Evolutionary conservation across 164 flowering plant species (phyloP), one percentile per base, ranked within the genome.

Genomic region (Santalum album): DNA sequence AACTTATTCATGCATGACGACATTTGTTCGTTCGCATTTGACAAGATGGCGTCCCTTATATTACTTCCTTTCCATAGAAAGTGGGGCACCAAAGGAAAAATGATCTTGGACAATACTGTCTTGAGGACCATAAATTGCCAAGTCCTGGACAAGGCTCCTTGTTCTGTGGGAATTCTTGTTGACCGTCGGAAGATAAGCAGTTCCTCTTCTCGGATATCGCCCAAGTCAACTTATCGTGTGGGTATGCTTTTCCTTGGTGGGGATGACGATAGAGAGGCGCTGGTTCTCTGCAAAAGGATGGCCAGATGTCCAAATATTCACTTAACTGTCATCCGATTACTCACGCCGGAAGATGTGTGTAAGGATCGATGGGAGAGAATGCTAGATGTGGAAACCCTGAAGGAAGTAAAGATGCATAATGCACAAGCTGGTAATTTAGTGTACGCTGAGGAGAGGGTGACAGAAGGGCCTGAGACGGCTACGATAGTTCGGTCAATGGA

Each of bases 1-100:
- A 2, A 23, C 18, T 5, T 2, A 9, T 25, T 49, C 26, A 49
- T 23, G 51, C 51, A 49, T 6, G 27, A 49, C 2, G 51, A 49
- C 32, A 49, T 49, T 6, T 49, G 51, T 17, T 23, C 51, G 9
- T n/a, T 49, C 4, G 51, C 51, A 16, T 49, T 49, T 17, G 51
- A 49, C 51, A 49, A 49, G 32, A 12, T 17, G 6, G 12, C 51
- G 2, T 3, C 27, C 26, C 51, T 49, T 6, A 49, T 49, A 6
- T 1, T 49, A 12, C 51, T 49, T 14, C 51, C 51, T 17, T 49
- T 49, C 27, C 51, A 49, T n/a, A 22, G 27, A 0, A 49, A 49
- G 23, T 49, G 51, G 51, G 16, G 7, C 17, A n/a, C 7, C n/a
- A 24, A 22, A 1, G 51, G 51, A 3, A 9, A 2, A 16, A 12